phyloP scores from a whole-genome alignment of 1,139 yeast species.

The Protomyces inundatus region DNA sequence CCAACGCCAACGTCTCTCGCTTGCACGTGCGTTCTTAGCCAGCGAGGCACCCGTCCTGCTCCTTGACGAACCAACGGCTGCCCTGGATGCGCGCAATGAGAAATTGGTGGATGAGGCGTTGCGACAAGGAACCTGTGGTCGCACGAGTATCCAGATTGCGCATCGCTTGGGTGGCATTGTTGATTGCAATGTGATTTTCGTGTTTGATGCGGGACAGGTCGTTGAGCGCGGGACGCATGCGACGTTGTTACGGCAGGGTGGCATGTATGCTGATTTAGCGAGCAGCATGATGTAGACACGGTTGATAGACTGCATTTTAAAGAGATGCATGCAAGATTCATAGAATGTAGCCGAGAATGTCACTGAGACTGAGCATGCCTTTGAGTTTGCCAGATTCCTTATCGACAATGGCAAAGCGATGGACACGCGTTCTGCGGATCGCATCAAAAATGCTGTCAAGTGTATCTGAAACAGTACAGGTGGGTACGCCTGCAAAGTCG shows the following conservation, averaged over 20 bases:
- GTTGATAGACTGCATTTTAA: too few relatives aligned
- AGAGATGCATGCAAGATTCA: neutral
- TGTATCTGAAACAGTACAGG: conserved; percentile 84
- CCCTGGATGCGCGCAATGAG: neutral
- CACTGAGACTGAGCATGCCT: conserved; percentile 88
- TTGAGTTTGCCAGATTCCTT: conserved; percentile 59
- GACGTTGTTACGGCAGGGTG: conserved; percentile 44
- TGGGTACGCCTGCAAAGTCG: conserved; percentile 96
- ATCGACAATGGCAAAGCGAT: conserved; percentile 88
- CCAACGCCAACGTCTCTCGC: conserved; percentile 74
- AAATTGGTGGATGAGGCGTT: neutral
- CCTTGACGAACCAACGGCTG: conserved; percentile 50
- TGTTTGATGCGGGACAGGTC: conserved; percentile 68
- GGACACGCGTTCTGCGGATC: conserved; percentile 82
- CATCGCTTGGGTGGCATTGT: conserved; percentile 75
- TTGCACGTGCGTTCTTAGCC: conserved; percentile 65
- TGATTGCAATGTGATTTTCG: conserved; percentile 64
- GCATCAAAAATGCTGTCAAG: conserved; percentile 90
- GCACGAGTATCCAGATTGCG: conserved; percentile 69
- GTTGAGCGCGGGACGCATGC: conserved; percentile 63
- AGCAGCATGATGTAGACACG: neutral
- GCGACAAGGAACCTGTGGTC: conserved; percentile 29
- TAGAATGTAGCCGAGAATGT: conserved; percentile 69
- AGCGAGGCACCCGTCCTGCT: conserved; percentile 64
- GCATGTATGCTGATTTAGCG: conserved; percentile 25